Conservation (phyloP, 352 stramenopile genomes). For the Pythium biforme region DNA sequence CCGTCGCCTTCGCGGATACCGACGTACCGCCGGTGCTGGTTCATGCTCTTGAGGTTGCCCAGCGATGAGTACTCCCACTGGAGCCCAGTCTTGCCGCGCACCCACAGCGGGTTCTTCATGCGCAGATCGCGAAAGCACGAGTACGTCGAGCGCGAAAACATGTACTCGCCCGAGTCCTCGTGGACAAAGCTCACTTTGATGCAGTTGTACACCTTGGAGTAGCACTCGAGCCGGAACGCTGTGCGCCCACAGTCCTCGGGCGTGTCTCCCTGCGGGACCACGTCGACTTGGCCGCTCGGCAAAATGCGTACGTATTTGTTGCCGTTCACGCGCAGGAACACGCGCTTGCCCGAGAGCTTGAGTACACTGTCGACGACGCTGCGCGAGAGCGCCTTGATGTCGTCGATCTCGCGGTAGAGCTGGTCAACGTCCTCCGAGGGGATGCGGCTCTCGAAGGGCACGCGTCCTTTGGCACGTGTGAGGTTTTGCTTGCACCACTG, state of each 20-base stretch:
- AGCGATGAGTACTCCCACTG: conserved; percentile 84
- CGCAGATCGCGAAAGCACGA: conserved; percentile 83
- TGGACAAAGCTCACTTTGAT: conserved; percentile 84
- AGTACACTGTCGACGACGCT: conserved; percentile 68
- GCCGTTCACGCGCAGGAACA: conserved; percentile 72
- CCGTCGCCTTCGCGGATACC: conserved; percentile 63
- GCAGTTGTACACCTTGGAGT: conserved; percentile 83
- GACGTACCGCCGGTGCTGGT: conserved; percentile 85
- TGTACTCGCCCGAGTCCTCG: conserved; percentile 62
- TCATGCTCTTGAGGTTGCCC: conserved; percentile 86
- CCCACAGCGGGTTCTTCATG: conserved; percentile 63
- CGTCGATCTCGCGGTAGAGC: conserved; percentile 68
- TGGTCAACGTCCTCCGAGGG: conserved; percentile 73
- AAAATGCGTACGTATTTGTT: conserved; percentile 65
- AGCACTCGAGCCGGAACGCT: conserved; percentile 73
- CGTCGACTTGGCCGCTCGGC: conserved; percentile 44
- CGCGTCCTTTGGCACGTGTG: conserved; percentile 61
- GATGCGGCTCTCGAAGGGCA: conserved; percentile 79
- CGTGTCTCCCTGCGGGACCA: conserved; percentile 48
- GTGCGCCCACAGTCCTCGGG: conserved; percentile 50
- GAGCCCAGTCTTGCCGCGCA: conserved; percentile 64
- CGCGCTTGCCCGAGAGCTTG: conserved; percentile 50
- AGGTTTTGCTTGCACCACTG: conserved; percentile 89
- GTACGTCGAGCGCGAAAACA: conserved; percentile 85
- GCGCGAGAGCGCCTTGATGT: conserved; percentile 70